Evolutionary conservation across 2,329 filamentous ascomycete species (phyloP), one percentile per base, ranked within the genome.

Genomic region (Colletotrichum eleusines): DNA sequence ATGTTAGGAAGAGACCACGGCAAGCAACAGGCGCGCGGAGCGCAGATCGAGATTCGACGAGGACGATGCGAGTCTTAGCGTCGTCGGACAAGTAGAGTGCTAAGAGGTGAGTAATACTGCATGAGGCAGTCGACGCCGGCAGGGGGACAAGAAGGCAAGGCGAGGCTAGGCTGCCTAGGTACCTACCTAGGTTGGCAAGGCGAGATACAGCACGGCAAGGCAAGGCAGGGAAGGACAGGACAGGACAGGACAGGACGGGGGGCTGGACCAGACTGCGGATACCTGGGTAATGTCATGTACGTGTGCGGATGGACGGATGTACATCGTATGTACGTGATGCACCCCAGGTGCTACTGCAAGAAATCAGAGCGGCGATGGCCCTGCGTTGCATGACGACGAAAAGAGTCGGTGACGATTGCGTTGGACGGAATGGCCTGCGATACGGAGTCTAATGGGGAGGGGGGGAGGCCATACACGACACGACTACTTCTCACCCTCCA

Each of bases 1-100:
- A 9, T 62, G 42, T 46, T 70, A 58, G 68, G 50, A 62, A 59
- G 66, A 53, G 51, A 71, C 55, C 18, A 62, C 28, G 57, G 57
- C 63, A 67, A 70, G 63, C 63, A 67, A 67, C 68, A 70, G 61
- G 68, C 64, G 64, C 68, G 64, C 59, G 63, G 58, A 71, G 68
- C 68, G 68, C 68, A 40, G 68, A 71, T 68, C 68, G 64, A 68
- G 68, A 71, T 68, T 62, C 44, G 23, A 44, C 60, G 53, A 54
- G 58, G 42, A 71, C 58, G 68, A 71, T 71, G 68, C 40, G 33
- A 59, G 62, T 68, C 59, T 71, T 71, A 71, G 68, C 68, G 64
- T 63, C 57, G 68, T 61, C 18, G 40, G 67, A 61, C 55, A 70
- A 66, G 63, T 61, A 60, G 55, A 70, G n/a, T 51, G 66, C 62